These are phyloP conservation scores for Schizopora paradoxa DNA, from an alignment of 1,284 basidiomycete species.

Conservation along the genomic window DNA sequence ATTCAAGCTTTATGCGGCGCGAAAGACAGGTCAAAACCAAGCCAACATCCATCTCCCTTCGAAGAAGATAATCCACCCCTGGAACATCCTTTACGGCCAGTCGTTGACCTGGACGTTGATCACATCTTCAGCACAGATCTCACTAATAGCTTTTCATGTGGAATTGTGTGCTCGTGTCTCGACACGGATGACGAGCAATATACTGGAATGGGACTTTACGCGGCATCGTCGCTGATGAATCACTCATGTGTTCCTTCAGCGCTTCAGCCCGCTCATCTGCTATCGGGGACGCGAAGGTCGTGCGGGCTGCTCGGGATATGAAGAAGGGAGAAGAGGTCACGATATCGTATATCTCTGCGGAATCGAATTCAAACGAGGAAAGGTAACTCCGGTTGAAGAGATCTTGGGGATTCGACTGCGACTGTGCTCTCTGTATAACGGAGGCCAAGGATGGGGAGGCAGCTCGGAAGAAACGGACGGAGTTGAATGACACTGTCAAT, in stretches of 20 bases:
- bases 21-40: not conserved
- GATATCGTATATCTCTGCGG: constrained; percentile 1
- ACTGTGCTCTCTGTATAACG: constrained; percentile 1
- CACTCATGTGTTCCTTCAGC: constrained; percentile 14
- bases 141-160: constrained; percentile 8
- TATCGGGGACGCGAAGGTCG: constrained; percentile 14
- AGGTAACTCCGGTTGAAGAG: not conserved
- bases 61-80: not conserved
- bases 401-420: constrained; percentile 6
- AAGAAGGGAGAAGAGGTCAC: constrained; percentile 15
- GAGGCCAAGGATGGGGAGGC: too few species aligned
- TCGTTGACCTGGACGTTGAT: constrained; percentile 6
- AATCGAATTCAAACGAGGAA: not conserved
- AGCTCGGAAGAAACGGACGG: too few species aligned
- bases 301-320: constrained; percentile 7
- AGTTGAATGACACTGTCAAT: too few species aligned
- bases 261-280: constrained; percentile 5
- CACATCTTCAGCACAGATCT: constrained; percentile 1
- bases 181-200: not conserved
- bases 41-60: not conserved
- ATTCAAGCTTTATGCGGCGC: constrained; percentile 2
- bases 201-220: constrained; percentile 7
- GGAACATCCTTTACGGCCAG: not conserved
- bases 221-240: constrained; percentile 16
- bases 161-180: not conserved